Evolutionary conservation across 2,329 filamentous ascomycete genomes (phyloP).

Genomic region (Diplodia scrobiculata): DNA sequence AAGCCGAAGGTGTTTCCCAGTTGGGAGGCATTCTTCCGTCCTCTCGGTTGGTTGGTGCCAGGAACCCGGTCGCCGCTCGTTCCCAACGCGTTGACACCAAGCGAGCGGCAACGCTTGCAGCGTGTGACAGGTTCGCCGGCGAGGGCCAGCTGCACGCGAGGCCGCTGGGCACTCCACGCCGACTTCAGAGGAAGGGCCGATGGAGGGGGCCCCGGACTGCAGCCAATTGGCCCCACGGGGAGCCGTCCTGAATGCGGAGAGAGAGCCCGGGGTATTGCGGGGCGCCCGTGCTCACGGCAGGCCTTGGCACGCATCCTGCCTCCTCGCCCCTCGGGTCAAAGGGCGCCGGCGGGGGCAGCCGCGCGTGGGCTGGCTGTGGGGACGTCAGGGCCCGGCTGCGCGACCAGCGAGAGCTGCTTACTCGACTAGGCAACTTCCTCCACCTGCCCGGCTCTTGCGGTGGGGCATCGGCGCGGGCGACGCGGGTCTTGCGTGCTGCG

Average conservation of each 20-base stretch:
- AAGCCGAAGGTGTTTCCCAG: conserved; percentile 7
- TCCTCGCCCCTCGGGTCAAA: conserved; percentile 16
- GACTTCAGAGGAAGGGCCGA: conserved; percentile 13
- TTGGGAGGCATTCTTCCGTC: conserved; percentile 13
- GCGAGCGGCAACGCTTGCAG: conserved; percentile 18
- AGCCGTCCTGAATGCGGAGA: conserved; percentile 22
- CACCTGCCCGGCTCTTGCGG: background rate
- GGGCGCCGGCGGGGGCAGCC: conserved; percentile 22
- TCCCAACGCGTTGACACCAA: background rate
- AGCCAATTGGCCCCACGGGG: conserved; percentile 21
- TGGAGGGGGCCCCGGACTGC: conserved; percentile 16
- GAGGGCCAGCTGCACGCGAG: conserved; percentile 1
- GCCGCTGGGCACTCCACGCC: background rate
- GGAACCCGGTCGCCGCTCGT: background rate
- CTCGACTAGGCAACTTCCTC: background rate
- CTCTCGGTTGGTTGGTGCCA: conserved; percentile 2
- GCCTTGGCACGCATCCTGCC: conserved; percentile 18
- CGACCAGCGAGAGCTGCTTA: conserved; percentile 6
- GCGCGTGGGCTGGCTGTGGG: conserved; percentile 4
- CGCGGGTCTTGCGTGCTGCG: background rate
- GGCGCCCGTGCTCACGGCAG: background rate
- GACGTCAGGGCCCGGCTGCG: background rate
- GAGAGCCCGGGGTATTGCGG: conserved; percentile 9
- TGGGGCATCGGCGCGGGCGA: background rate
- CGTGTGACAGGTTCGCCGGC: background rate